Percentiles rank a stretch among this genome's conserved stretches.
Conservation (phyloP, 192 early-diverging fungal genomes). For the Geosiphon pyriformis region DNA sequence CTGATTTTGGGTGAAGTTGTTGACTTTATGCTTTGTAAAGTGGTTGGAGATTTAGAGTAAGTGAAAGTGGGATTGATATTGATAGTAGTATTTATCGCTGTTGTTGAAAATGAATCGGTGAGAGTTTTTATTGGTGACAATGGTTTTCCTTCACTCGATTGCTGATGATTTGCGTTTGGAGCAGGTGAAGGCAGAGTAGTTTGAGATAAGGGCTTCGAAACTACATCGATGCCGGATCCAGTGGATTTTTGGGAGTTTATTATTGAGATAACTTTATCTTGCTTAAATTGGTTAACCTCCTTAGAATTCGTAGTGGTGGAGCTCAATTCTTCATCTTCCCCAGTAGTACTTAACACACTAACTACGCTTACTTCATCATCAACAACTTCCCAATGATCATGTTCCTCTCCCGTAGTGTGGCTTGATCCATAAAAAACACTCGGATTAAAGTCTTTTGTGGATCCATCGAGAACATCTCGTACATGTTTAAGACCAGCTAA, state of each 20-base stretch:
- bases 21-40: background rate
- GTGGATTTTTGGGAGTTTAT: background rate
- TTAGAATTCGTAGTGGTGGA: slow-evolving; percentile 4
- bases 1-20: background rate
- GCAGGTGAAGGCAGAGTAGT: background rate
- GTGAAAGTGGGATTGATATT: background rate
- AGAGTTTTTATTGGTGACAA: background rate
- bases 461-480: slow-evolving; percentile 44
- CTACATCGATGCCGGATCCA: background rate
- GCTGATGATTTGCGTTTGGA: background rate
- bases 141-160: background rate
- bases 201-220: background rate
- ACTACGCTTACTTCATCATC: slow-evolving; percentile 23
- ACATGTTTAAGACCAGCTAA: slow-evolving; percentile 50
- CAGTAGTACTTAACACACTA: slow-evolving; percentile 14
- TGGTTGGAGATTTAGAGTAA: background rate
- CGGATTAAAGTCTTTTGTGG: slow-evolving; percentile 39
- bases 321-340: slow-evolving; percentile 13
- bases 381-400: slow-evolving; percentile 27
- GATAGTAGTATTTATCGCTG: no score
- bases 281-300: slow-evolving; percentile 6
- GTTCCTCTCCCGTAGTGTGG: slow-evolving; percentile 12
- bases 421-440: slow-evolving; percentile 24
- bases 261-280: background rate
- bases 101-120: no score